Evolutionary conservation across 192 early-diverging fungal species (phyloP).

Genomic region (Coemansia sp.): DNA sequence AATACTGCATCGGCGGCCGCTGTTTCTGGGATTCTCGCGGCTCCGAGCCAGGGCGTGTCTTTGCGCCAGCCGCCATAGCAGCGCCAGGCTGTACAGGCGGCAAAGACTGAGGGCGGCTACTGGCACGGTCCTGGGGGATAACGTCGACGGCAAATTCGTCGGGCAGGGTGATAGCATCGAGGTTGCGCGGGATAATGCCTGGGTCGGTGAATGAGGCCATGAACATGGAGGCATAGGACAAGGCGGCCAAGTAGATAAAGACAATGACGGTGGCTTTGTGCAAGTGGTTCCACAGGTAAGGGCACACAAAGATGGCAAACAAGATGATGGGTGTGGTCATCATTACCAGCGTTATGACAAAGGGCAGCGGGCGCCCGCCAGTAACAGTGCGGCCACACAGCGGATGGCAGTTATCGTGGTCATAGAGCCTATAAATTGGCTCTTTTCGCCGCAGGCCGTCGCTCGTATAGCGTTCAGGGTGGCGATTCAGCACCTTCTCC

Average conservation of each 20-base stretch:
- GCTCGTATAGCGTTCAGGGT: constrained; percentile 39
- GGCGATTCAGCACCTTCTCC: constrained; percentile 16
- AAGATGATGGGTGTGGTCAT: constrained; percentile 59
- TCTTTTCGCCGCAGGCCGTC: constrained; percentile 40
- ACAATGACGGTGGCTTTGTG: constrained; percentile 64
- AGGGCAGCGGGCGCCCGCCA: constrained; percentile 62
- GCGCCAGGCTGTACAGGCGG: neutral
- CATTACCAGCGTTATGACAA: constrained; percentile 58
- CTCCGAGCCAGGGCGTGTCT: neutral
- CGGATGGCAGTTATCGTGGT: constrained; percentile 59
- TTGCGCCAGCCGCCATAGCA: neutral
- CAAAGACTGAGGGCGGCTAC: neutral
- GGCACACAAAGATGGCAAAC: constrained; percentile 64
- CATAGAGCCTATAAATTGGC: constrained; percentile 49
- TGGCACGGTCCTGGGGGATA: neutral
- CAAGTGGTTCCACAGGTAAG: constrained; percentile 62
- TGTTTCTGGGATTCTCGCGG: neutral
- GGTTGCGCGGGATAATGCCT: constrained; percentile 70
- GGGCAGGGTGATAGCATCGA: constrained; percentile 56
- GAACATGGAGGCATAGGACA: constrained; percentile 66
- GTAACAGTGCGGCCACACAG: constrained; percentile 66
- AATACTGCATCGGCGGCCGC: constrained; percentile 50
- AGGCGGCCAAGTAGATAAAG: constrained; percentile 63
- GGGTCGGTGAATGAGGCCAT: constrained; percentile 77
- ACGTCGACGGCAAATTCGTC: constrained; percentile 38